These are phyloP conservation scores for Esteya vermicola DNA, from an alignment of 2,329 filamentous ascomycete species.

Conservation along the genomic window DNA sequence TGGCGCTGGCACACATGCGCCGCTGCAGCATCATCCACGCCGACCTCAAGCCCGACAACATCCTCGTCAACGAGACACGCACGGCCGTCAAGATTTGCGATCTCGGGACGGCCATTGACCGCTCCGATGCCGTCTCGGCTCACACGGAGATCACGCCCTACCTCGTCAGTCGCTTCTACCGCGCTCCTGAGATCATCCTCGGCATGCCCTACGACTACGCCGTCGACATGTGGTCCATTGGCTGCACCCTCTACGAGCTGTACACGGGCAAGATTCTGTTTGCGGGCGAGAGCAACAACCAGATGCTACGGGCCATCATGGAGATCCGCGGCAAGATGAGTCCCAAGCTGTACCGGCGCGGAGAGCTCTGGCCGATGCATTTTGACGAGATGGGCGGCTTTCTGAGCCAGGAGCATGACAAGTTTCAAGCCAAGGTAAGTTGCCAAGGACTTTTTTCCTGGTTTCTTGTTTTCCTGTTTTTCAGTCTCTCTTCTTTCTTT, in stretches of 20 bases:
- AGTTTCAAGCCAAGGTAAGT: slow-evolving; percentile 67
- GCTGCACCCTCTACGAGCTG: slow-evolving; percentile 90
- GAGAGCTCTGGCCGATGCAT: slow-evolving; percentile 60
- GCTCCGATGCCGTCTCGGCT: slow-evolving; percentile 57
- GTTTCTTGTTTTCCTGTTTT: slow-evolving; percentile 1
- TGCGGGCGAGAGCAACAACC: slow-evolving; percentile 89
- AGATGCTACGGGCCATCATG: slow-evolving; percentile 95
- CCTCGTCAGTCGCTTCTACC: slow-evolving; percentile 92
- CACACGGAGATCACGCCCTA: slow-evolving; percentile 84
- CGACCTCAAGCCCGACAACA: slow-evolving; percentile 95
- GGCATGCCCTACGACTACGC: slow-evolving; percentile 93
- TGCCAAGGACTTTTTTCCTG: no score
- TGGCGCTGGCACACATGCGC: slow-evolving; percentile 73
- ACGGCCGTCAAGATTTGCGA: slow-evolving; percentile 90
- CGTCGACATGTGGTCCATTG: slow-evolving; percentile 96
- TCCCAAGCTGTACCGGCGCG: slow-evolving; percentile 74
- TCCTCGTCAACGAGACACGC: slow-evolving; percentile 73
- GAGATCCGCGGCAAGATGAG: slow-evolving; percentile 89
- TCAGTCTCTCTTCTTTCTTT: not conserved
- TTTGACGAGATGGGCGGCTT: slow-evolving; percentile 81
- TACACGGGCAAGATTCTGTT: slow-evolving; percentile 98
- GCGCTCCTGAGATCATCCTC: slow-evolving; percentile 90
- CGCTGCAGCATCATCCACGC: slow-evolving; percentile 91
- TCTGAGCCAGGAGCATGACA: slow-evolving; percentile 72
- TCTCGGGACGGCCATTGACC: slow-evolving; percentile 87